phyloP scores from a whole-genome alignment of 1,284 basidiomycete species.

The Sanguinoderma infundibulare region DNA sequence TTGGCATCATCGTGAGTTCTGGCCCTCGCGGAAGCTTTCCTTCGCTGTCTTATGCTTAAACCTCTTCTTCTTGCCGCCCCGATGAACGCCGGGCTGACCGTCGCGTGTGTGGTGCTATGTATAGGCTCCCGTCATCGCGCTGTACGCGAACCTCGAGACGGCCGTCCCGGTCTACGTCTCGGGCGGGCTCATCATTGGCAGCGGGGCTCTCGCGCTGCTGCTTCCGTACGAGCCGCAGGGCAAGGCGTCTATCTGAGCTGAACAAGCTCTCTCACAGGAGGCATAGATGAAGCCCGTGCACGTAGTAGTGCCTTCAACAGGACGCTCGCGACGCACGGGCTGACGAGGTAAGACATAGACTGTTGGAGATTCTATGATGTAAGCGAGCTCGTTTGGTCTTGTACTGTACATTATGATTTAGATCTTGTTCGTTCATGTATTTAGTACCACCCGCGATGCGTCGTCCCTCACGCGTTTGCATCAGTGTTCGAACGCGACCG shows the following conservation, averaged over 20 bases:
- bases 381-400: too few relatives aligned
- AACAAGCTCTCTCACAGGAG: neutral
- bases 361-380: too few relatives aligned
- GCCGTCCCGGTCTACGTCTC: slow-evolving; percentile 79
- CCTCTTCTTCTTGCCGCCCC: slow-evolving; percentile 25
- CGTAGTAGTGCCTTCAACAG: neutral
- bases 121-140: slow-evolving; percentile 76
- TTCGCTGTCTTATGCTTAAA: neutral
- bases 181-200: slow-evolving; percentile 70
- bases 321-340: neutral
- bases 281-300: neutral
- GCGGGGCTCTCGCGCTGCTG: slow-evolving; percentile 68
- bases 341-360: neutral
- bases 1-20: slow-evolving; percentile 63
- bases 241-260: slow-evolving; percentile 54
- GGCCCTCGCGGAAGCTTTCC: neutral
- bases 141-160: slow-evolving; percentile 69
- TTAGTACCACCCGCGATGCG: too few relatives aligned
- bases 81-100: neutral
- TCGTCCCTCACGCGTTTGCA: too few relatives aligned
- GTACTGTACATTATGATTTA: too few relatives aligned
- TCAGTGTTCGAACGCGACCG: too few relatives aligned
- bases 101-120: neutral
- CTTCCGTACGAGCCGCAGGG: slow-evolving; percentile 80
- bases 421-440: too few relatives aligned